Conservation (phyloP, 176 grass and related monocot species). For the Phoenix dactylifera region DNA sequence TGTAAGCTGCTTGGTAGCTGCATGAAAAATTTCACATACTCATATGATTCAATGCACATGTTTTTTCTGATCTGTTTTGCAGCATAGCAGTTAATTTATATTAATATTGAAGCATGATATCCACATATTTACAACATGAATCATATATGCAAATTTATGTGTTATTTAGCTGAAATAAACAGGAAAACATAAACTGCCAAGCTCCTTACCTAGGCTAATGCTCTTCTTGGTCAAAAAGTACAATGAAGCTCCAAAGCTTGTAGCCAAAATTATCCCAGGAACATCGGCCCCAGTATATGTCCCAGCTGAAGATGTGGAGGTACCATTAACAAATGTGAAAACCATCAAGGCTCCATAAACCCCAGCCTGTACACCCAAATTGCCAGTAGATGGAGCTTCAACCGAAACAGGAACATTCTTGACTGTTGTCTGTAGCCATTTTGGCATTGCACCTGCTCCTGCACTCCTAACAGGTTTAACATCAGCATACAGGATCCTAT, state of each 20-base stretch:
- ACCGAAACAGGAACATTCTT: constrained; percentile 62
- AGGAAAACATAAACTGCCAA: not conserved
- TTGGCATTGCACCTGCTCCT: constrained; percentile 28
- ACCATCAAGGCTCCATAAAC: constrained; percentile 82
- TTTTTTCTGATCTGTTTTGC: too few species aligned
- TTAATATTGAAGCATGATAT: too few species aligned
- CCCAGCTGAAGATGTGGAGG: constrained; percentile 44
- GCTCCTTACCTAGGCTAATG: constrained; percentile 59
- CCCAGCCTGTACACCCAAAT: constrained; percentile 62
- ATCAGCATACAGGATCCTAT: constrained; percentile 77
- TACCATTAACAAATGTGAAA: constrained; percentile 75
- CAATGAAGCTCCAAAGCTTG: constrained; percentile 73
- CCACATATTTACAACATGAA: too few species aligned
- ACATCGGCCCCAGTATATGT: constrained; percentile 58
- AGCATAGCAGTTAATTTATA: too few species aligned
- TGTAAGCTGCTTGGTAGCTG: too few species aligned
- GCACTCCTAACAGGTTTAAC: constrained; percentile 61
- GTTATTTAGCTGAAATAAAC: too few species aligned
- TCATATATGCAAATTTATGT: too few species aligned
- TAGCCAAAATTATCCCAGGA: constrained; percentile 73
- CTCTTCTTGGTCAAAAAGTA: constrained; percentile 96
- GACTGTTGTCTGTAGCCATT: constrained; percentile 67
- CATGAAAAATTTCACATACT: too few species aligned
- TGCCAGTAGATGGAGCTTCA: constrained; percentile 48
- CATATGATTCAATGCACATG: too few species aligned